Percentiles rank a stretch among this genome's conserved stretches.
Evolutionary conservation across 2,329 filamentous ascomycete genomes (phyloP).

Genomic region (Xylariaceae sp.): DNA sequence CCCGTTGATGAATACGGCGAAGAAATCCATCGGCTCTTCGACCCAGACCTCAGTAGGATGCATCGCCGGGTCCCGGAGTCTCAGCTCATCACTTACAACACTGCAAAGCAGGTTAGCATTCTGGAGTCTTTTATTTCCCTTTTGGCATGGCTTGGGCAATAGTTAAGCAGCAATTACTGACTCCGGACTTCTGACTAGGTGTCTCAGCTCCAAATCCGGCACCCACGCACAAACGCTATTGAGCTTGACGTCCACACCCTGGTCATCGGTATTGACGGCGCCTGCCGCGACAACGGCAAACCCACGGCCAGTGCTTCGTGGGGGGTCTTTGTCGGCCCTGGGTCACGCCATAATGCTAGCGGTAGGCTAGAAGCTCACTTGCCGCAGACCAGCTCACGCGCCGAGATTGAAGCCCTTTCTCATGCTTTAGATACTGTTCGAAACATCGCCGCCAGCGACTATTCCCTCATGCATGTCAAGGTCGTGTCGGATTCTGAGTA

Average conservation of each 20-base stretch:
- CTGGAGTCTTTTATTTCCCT: background rate
- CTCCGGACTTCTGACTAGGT: background rate
- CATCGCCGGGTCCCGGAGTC: background rate
- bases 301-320: conserved; percentile 31
- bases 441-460: background rate
- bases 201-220: background rate
- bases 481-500: conserved; percentile 31
- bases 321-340: conserved; percentile 37
- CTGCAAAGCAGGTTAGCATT: background rate
- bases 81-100: background rate
- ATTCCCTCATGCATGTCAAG: background rate
- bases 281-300: conserved; percentile 33
- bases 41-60: no score
- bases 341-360: conserved; percentile 32
- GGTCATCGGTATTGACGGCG: conserved; percentile 37
- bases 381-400: conserved; percentile 26
- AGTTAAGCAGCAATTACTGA: background rate
- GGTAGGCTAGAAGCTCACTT: background rate
- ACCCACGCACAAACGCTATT: background rate
- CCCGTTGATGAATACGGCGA: no score
- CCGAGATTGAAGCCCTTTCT: conserved; percentile 35
- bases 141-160: background rate
- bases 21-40: no score
- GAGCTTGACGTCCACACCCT: conserved; percentile 10
- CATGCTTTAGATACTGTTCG: conserved; percentile 21